Evolutionary conservation across 495 filamentous ascomycete species (phyloP), one percentile per base, ranked within the genome.

Genomic region (Aspergillus ellipticus): DNA sequence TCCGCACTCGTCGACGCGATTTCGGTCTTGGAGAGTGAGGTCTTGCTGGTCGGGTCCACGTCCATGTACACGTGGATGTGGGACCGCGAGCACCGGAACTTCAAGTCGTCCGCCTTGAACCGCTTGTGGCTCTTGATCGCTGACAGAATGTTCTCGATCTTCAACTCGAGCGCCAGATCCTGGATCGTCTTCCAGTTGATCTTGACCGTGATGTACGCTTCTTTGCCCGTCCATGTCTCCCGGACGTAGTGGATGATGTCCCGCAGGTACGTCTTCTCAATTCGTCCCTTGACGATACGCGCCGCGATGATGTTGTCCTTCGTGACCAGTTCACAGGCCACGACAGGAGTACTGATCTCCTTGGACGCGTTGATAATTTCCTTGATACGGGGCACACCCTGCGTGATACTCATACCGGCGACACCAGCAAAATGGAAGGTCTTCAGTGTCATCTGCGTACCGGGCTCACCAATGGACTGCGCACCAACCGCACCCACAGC

Each of bases 341-440:
- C 94, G 65, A 98, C 86, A 1, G 94, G 94, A 2, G 94, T 98
- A 73, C 89, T 95, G 68, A 98, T 97, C 42, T 75, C 77, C 68
- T 88, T 93, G 9, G 89, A 92, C 6, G 94, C 94, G 73, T 97
- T 97, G 82, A 98, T 98, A 64, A 98, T 98, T 80, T 98, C 94
- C 74, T 97, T 98, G 71, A 98, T 97, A 83, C 94, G 94, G 2
- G 94, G 94, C 2, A 98, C 94, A 86, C 94, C 94, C 66, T 96
- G 90, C 0, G 95, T 98, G 63, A 97, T 94, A 79, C 89, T 95
- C 93, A 98, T 97, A 64, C 92, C 92, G 21, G 93, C 95, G 58
- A 98, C 95, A 88, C 94, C 94, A 64, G 94, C 94, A 76, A 98
- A 98, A 87, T 98, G 94, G 86, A 98, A 98, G 69, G 94, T 98